Evolutionary conservation across 1,284 basidiomycete species (phyloP), one percentile per base, ranked within the genome.

Genomic region (Hortiboletus rubellus): DNA sequence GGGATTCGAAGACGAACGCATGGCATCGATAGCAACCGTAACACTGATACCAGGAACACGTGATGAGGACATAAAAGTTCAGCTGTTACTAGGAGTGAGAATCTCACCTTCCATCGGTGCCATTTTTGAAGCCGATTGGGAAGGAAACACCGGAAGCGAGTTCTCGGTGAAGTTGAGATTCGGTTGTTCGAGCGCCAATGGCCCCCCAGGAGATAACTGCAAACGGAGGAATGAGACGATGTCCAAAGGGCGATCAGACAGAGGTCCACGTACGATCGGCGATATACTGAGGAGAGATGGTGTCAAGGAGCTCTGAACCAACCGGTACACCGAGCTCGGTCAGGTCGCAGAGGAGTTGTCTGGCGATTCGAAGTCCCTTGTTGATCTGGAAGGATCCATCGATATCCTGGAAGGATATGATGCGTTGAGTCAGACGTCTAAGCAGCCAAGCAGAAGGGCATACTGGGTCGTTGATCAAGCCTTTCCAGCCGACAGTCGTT

Each of bases 51-150:
- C 12, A 45, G 46, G 30, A 46, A 9, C 7, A 17, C 12, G 44
- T 14, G 51, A 53, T 72, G 22, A 68, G 55, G 7, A 62, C 15
- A 41, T 15, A 8, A 27, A 54, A 51, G 6, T 10, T 12, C 9
- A 5, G 11, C 10, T 50, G 18, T 43, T 46, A 48, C 31, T 50
- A 41, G 24, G 36, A 18, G 6, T 30, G 24, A 41, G 46, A 47
- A 49, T 53, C 79, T 68, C 62, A 94, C 87, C 89, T 90, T 50
- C 96, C 96, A 73, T 98, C 96, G 7, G 96, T 98, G 53, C 96
- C 96, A 74, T 99, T 99, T 77, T 99, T 99, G 88, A 99, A 99
- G n/a, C 96, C 92, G 61, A 94, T 90, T 14, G 92, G 92, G 83
- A 93, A 92, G 49, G 91, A 92, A 34, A 90, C 85, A 69, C 92